Evolutionary conservation across 148 eudicot species (phyloP).

Genomic region (Rhododendron vialii): DNA sequence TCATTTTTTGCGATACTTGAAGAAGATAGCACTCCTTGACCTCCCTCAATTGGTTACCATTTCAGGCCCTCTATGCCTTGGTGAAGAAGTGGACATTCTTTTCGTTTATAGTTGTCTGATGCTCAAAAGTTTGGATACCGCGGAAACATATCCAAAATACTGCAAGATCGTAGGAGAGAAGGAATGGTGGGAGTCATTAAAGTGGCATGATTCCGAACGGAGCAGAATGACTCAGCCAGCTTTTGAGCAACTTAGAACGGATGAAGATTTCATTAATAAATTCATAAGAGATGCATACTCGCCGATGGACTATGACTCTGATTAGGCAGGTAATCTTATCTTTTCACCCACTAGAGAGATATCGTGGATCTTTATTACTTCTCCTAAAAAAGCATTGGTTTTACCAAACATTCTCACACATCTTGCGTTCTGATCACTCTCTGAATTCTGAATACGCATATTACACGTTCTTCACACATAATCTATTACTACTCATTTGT

Average conservation of each 20-base stretch:
- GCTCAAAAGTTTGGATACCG: neutral
- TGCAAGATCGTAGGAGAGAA: slow-evolving; percentile 11
- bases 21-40: slow-evolving; percentile 10
- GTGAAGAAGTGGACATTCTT: neutral
- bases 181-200: slow-evolving; percentile 16
- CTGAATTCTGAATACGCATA: no score
- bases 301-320: no score
- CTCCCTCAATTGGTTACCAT: slow-evolving; percentile 10
- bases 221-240: neutral
- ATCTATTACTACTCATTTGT: no score
- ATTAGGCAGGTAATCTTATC: no score
- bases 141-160: neutral
- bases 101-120: neutral
- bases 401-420: no score
- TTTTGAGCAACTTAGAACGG: neutral
- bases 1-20: neutral
- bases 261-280: no score
- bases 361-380: no score
- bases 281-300: no score
- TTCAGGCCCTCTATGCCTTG: neutral
- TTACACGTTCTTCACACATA: no score
- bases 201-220: neutral
- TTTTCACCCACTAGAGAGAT: no score
- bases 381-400: no score
- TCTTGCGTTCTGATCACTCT: no score